phyloP scores from a whole-genome alignment of 306 rosid species.

The Sophora flavescens region DNA sequence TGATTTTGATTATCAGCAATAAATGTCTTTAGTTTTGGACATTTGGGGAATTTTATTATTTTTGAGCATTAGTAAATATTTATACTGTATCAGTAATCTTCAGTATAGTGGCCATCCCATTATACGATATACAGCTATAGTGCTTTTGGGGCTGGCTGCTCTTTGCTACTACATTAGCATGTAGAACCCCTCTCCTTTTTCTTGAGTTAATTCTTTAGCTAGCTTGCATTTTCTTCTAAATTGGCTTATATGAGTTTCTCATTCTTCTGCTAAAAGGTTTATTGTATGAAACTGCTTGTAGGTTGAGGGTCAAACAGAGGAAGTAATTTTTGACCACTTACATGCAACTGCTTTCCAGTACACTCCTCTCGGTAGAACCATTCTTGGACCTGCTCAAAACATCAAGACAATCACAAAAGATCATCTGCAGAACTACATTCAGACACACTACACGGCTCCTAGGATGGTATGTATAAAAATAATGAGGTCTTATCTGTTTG shows the following conservation, averaged over 20 bases:
- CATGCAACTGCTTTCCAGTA: slow-evolving; percentile 96
- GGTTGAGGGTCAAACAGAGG: slow-evolving; percentile 96
- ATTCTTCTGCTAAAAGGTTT: slow-evolving; percentile 13
- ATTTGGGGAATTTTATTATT: too few species aligned
- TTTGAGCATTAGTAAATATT: too few species aligned
- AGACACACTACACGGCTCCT: slow-evolving; percentile 90
- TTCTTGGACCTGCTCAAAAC: slow-evolving; percentile 89
- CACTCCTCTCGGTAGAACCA: slow-evolving; percentile 91
- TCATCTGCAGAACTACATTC: slow-evolving; percentile 83
- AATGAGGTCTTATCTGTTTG: background rate
- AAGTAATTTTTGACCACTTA: slow-evolving; percentile 89
- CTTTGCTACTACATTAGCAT: too few species aligned
- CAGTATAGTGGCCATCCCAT: too few species aligned
- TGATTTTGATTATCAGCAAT: too few species aligned
- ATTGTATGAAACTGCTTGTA: slow-evolving; percentile 42
- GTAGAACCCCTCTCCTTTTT: background rate
- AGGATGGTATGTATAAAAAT: slow-evolving; percentile 71
- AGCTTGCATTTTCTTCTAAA: background rate
- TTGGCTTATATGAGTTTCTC: background rate
- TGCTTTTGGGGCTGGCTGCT: too few species aligned
- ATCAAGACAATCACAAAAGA: slow-evolving; percentile 81
- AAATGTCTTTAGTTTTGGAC: too few species aligned
- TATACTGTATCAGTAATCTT: too few species aligned
- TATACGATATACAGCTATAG: too few species aligned
- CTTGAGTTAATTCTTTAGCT: background rate